A percentile compares a stretch with the other conserved stretches of the same genome.
Evolutionary conservation across 306 rosid genomes (phyloP).

Genomic region (Sicyos baderoa): DNA sequence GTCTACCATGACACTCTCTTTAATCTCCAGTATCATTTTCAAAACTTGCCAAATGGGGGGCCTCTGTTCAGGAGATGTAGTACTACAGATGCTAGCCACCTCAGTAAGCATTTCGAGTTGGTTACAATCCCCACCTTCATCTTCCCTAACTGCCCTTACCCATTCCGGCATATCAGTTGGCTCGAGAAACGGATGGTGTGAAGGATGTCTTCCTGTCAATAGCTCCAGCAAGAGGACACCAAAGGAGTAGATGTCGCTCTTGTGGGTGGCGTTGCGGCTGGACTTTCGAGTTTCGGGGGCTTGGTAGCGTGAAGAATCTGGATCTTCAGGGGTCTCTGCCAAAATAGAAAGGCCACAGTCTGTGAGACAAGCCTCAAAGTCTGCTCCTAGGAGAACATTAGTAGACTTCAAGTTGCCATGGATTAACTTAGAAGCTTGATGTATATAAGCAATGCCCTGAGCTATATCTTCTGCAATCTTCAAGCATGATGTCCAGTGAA

Average conservation of each 20-base stretch:
- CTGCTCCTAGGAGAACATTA: conserved; percentile 75
- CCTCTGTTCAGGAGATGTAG: conserved; percentile 86
- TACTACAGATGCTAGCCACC: conserved; percentile 76
- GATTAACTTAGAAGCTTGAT: conserved; percentile 52
- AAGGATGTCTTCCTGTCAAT: conserved; percentile 77
- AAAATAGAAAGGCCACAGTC: conserved; percentile 62
- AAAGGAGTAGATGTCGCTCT: conserved; percentile 66
- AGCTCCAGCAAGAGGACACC: conserved; percentile 83
- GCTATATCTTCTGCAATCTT: conserved; percentile 95
- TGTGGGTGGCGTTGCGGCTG: conserved; percentile 37
- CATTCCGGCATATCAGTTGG: conserved; percentile 66
- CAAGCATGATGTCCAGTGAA: conserved; percentile 96
- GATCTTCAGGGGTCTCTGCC: conserved; percentile 50
- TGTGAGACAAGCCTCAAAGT: conserved; percentile 80
- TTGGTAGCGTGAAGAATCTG: conserved; percentile 50
- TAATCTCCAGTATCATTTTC: conserved; percentile 83
- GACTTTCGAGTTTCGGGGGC: conserved; percentile 70
- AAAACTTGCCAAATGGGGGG: conserved; percentile 90
- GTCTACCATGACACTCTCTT: conserved; percentile 49
- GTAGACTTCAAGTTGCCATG: conserved; percentile 84
- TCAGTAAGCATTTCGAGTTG: conserved; percentile 77
- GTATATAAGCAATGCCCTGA: conserved; percentile 79
- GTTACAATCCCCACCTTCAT: conserved; percentile 53
- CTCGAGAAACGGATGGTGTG: conserved; percentile 65
- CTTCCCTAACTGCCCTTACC: conserved; percentile 78